These are phyloP conservation scores for Candida tropicalis DNA, from an alignment of 1,139 yeast species.

Conservation along the genomic window DNA sequence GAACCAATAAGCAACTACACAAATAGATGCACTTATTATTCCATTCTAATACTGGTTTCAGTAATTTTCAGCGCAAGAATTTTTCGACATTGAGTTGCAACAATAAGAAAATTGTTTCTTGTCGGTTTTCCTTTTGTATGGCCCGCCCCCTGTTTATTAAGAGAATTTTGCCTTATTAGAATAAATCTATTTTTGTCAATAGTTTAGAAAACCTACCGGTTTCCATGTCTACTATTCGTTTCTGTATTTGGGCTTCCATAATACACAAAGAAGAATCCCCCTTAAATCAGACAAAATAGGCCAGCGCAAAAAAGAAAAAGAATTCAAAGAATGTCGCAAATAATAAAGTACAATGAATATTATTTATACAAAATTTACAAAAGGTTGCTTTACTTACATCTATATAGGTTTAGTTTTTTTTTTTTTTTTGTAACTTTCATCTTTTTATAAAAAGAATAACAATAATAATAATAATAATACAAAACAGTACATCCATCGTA, in stretches of 20 bases:
- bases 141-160: too few species aligned
- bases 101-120: too few species aligned
- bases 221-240: neutral
- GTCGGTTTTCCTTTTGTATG: too few species aligned
- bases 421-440: neutral
- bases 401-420: neutral
- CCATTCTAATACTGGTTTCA: too few species aligned
- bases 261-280: neutral
- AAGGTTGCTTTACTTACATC: neutral
- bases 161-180: too few species aligned
- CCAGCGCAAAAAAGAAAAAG: neutral
- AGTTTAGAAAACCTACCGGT: too few species aligned
- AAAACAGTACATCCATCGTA: slow-evolving; percentile 3
- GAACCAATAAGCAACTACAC: too few species aligned
- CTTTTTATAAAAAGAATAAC: neutral
- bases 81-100: neutral
- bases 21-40: too few species aligned
- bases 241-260: too few species aligned
- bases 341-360: neutral
- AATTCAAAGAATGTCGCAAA: neutral
- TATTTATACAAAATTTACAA: slow-evolving; percentile 2
- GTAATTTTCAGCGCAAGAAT: too few species aligned
- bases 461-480: slow-evolving; percentile 4
- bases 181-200: too few species aligned
- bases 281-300: neutral